Conservation (phyloP, 1,284 basidiomycete genomes). For the Fomitiporia mediterranea region DNA sequence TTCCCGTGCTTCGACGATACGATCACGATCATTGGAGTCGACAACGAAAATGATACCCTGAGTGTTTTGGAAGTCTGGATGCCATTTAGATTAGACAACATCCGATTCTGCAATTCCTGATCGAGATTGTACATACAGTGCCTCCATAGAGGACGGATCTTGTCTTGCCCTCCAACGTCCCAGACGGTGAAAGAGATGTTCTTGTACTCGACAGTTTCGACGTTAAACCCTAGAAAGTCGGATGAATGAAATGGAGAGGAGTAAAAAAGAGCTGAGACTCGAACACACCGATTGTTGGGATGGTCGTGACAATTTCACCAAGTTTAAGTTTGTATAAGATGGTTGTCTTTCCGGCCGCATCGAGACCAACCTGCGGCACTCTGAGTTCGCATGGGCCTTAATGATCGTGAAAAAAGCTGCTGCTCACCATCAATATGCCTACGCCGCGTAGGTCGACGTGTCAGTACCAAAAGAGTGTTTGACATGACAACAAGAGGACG, state of each 20-base stretch:
- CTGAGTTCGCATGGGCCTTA: slow-evolving; percentile 12
- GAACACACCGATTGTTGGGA: slow-evolving; percentile 92
- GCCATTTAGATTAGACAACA: slow-evolving; percentile 4
- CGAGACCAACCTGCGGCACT: slow-evolving; percentile 75
- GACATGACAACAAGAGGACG: slow-evolving; percentile 36
- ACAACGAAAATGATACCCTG: slow-evolving; percentile 99
- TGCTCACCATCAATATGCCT: slow-evolving; percentile 75
- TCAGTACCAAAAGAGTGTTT: slow-evolving; percentile 2
- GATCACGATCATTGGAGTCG: slow-evolving; percentile 99
- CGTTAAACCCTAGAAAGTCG: slow-evolving; percentile 79
- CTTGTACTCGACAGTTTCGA: slow-evolving; percentile 93
- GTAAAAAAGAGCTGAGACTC: slow-evolving; percentile 11
- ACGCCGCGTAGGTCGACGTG: slow-evolving; percentile 17
- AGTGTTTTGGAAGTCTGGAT: slow-evolving; percentile 98
- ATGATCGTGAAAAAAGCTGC: slow-evolving; percentile 22
- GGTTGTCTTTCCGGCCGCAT: slow-evolving; percentile 97
- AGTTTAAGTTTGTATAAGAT: slow-evolving; percentile 99
- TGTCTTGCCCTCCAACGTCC: slow-evolving; percentile 88
- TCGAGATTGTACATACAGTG: slow-evolving; percentile 64
- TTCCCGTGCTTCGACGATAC: slow-evolving; percentile 98
- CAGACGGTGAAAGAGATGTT: slow-evolving; percentile 90
- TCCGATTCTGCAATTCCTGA: slow-evolving; percentile 20
- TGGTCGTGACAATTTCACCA: slow-evolving; percentile 98
- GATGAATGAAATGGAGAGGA: not conserved
- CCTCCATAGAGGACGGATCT: slow-evolving; percentile 93